Conservation (phyloP, 768 basidiomycete species). For the Omphalotus guepiniiformis region DNA sequence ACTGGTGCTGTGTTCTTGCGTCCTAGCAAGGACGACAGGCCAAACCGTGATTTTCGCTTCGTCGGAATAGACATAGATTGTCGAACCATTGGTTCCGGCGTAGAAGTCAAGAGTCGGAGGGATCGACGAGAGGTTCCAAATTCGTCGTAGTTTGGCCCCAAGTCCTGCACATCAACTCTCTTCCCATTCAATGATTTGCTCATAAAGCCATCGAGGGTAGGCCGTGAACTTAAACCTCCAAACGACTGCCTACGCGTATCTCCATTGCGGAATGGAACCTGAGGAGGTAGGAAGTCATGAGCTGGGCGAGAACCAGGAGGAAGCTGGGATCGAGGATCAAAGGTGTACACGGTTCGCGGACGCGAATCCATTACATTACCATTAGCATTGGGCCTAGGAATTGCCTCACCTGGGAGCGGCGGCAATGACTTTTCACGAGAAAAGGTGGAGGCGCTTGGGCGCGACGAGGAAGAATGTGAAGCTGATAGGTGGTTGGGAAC, state of each 20-base stretch:
- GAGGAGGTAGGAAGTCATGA: slow-evolving; percentile 55
- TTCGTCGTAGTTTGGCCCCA: slow-evolving; percentile 56
- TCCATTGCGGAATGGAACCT: slow-evolving; percentile 53
- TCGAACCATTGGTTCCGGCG: not conserved
- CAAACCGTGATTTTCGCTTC: slow-evolving; percentile 75
- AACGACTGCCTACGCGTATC: slow-evolving; percentile 76
- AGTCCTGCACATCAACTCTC: slow-evolving; percentile 2
- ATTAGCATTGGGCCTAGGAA: slow-evolving; percentile 32
- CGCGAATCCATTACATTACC: slow-evolving; percentile 35
- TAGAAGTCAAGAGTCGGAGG: slow-evolving; percentile 31
- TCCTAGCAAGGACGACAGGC: slow-evolving; percentile 62
- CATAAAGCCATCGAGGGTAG: slow-evolving; percentile 34
- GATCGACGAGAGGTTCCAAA: slow-evolving; percentile 68
- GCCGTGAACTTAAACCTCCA: slow-evolving; percentile 56
- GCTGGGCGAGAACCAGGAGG: slow-evolving; percentile 39
- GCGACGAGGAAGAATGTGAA: slow-evolving; percentile 11
- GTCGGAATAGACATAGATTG: slow-evolving; percentile 22
- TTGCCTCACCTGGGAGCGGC: slow-evolving; percentile 58
- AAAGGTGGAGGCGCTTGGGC: slow-evolving; percentile 22
- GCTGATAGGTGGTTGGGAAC: slow-evolving; percentile 13
- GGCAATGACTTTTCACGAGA: slow-evolving; percentile 74
- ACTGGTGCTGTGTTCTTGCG: slow-evolving; percentile 38
- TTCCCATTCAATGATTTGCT: slow-evolving; percentile 1
- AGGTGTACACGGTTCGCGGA: slow-evolving; percentile 63
- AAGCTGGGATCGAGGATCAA: slow-evolving; percentile 50